Evolutionary conservation across 2,329 filamentous ascomycete genomes (phyloP).

Genomic region (Mycocentrospora acerina): DNA sequence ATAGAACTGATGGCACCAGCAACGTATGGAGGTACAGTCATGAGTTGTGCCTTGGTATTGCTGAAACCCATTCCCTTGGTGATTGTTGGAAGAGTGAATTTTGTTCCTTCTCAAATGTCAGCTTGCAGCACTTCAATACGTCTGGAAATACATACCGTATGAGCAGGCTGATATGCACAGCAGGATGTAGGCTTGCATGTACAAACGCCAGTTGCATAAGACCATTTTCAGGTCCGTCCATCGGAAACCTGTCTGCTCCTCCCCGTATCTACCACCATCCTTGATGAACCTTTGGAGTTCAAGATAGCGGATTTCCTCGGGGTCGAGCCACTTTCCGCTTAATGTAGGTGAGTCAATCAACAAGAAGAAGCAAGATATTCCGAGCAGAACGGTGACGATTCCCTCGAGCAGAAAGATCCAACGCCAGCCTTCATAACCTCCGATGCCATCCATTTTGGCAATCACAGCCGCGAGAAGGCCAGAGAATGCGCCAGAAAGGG

Average conservation of each 20-base stretch:
- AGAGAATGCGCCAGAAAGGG: conserved; percentile 43
- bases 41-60: conserved; percentile 31
- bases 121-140: background rate
- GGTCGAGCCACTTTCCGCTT: conserved; percentile 19
- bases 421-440: conserved; percentile 46
- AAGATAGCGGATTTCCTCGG: conserved; percentile 29
- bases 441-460: conserved; percentile 41
- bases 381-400: conserved; percentile 31
- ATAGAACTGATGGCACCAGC: conserved; percentile 26
- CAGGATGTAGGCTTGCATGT: conserved; percentile 34
- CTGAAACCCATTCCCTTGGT: conserved; percentile 32
- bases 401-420: conserved; percentile 50
- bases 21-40: conserved; percentile 32
- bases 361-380: conserved; percentile 27
- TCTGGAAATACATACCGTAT: conserved; percentile 17
- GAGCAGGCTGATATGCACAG: conserved; percentile 27
- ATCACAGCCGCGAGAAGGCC: conserved; percentile 46
- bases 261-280: conserved; percentile 18
- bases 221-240: conserved; percentile 31
- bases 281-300: conserved; percentile 26
- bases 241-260: conserved; percentile 16
- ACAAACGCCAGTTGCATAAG: conserved; percentile 28
- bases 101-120: conserved; percentile 14
- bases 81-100: conserved; percentile 33
- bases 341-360: conserved; percentile 26